Evolutionary conservation across 805 yeast species (phyloP).

Genomic region (Scheffersomyces coipomensis): DNA sequence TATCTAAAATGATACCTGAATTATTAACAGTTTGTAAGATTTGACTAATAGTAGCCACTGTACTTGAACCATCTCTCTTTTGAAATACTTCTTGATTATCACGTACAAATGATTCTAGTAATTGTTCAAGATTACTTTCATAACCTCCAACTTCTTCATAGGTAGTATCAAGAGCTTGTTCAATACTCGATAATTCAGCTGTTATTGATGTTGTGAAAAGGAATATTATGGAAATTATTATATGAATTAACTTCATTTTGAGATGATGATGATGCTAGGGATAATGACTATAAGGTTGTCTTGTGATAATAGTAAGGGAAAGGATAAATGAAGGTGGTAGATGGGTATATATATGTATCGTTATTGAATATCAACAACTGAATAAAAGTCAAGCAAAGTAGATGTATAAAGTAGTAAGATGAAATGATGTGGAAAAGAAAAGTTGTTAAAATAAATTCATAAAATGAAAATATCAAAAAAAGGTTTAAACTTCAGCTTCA

Average conservation of each 20-base stretch:
- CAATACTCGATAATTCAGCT: neutral
- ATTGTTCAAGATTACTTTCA: neutral
- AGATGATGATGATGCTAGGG: too few species aligned
- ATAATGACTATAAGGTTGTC: too few species aligned
- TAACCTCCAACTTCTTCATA: neutral
- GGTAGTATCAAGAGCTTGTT: neutral
- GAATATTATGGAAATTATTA: neutral
- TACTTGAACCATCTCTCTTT: slow-evolving; percentile 1
- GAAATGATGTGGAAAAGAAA: too few species aligned
- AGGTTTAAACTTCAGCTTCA: too few species aligned
- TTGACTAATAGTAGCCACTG: slow-evolving; percentile 3
- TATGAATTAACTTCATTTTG: neutral
- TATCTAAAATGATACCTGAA: slow-evolving; percentile 21
- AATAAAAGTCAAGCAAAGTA: too few species aligned
- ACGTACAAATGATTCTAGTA: neutral
- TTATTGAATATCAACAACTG: too few species aligned
- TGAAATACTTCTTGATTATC: neutral
- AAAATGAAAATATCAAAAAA: too few species aligned
- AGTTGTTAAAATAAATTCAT: too few species aligned
- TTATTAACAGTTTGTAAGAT: slow-evolving; percentile 17
- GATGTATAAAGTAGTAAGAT: too few species aligned
- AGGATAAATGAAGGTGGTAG: too few species aligned
- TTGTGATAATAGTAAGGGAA: too few species aligned
- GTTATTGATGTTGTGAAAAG: neutral
- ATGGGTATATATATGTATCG: too few species aligned